Conservation (phyloP, 208 protist species). For the Leishmania braziliensis region DNA sequence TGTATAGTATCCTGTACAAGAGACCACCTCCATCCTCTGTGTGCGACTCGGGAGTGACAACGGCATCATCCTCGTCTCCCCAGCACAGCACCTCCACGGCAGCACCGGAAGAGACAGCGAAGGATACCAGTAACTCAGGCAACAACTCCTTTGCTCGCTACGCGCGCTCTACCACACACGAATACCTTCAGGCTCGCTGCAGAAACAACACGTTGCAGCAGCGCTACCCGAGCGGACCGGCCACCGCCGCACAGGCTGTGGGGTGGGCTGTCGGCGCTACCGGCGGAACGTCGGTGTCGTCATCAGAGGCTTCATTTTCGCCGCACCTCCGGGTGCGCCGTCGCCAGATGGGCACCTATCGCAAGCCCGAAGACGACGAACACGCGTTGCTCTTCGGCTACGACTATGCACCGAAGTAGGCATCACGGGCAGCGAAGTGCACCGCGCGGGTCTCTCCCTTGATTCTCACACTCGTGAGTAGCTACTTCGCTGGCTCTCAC, state of each 20-base stretch:
- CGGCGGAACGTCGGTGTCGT: constrained; percentile 1
- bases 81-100: neutral
- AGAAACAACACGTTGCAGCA: constrained; percentile 37
- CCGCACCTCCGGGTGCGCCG: constrained; percentile 5
- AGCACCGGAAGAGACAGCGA: neutral
- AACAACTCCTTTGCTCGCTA: neutral
- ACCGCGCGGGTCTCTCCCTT: neutral
- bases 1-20: constrained; percentile 48
- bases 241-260: constrained; percentile 54
- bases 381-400: constrained; percentile 63
- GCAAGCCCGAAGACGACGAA: constrained; percentile 61
- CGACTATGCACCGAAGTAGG: constrained; percentile 46
- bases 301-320: neutral
- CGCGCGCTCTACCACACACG: constrained; percentile 9
- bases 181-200: constrained; percentile 49
- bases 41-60: neutral
- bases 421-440: neutral
- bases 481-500: neutral
- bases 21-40: constrained; percentile 14
- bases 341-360: constrained; percentile 33
- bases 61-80: neutral
- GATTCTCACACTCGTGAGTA: neutral
- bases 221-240: constrained; percentile 48
- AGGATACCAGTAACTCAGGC: neutral
- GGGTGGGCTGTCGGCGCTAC: constrained; percentile 39